Evolutionary conservation across 2,329 filamentous ascomycete species (phyloP).

Genomic region (Fusarium globosum): DNA sequence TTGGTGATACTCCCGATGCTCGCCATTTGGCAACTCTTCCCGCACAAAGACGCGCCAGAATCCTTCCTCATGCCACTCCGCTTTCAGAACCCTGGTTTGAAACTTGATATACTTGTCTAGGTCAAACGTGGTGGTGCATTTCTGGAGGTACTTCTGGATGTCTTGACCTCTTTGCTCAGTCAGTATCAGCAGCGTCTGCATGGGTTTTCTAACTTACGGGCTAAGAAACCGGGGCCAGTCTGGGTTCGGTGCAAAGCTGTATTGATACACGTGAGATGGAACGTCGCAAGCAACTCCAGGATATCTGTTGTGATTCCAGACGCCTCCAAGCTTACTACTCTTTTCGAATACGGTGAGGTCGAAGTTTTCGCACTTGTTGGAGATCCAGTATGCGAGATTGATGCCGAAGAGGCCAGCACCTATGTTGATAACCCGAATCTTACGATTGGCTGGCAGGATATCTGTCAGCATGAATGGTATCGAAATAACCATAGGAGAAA

Average conservation of each 20-base stretch:
- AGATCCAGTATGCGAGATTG: background rate
- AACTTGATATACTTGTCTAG: background rate
- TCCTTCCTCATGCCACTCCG: background rate
- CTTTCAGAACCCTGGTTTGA: background rate
- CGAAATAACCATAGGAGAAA: background rate
- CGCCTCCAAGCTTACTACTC: background rate
- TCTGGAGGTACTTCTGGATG: background rate
- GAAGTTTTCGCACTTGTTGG: background rate
- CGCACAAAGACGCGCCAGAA: background rate
- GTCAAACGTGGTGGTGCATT: background rate
- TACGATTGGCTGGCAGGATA: rapidly evolving
- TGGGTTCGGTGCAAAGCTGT: background rate
- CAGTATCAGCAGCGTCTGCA: background rate
- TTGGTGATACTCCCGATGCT: background rate
- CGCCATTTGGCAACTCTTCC: background rate
- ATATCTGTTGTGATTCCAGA: background rate
- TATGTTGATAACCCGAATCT: background rate
- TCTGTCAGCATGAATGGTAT: background rate
- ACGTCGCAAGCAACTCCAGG: background rate
- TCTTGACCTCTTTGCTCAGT: background rate
- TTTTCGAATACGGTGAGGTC: background rate
- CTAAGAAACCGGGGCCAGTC: background rate
- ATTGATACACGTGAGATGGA: background rate
- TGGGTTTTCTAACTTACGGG: rapidly evolving
- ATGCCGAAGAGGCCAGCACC: background rate